A percentile compares a stretch with the other conserved stretches of the same genome.
phyloP scores from a whole-genome alignment of 1,284 basidiomycete species.

The Cystobasidium slooffiae region DNA sequence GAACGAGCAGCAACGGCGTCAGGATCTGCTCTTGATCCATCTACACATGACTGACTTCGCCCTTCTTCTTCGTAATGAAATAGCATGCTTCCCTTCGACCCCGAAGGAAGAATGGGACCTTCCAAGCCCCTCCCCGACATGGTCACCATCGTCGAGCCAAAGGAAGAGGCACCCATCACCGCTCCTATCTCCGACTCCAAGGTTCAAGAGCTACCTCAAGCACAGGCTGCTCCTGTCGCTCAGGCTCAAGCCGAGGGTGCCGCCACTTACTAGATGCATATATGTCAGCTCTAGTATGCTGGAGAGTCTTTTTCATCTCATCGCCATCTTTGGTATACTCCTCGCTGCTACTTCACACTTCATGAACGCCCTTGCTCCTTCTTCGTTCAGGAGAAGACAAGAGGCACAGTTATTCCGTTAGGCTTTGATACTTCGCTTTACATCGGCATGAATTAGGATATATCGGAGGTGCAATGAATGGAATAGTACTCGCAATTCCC shows the following conservation, averaged over 20 bases:
- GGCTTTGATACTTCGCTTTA: neutral
- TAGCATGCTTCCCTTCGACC: slow-evolving; percentile 97
- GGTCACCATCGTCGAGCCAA: slow-evolving; percentile 69
- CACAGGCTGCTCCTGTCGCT: slow-evolving; percentile 36
- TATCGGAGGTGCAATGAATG: neutral
- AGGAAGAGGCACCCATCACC: slow-evolving; percentile 63
- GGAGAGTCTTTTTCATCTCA: neutral
- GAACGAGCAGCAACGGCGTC: no score
- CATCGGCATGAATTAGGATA: neutral
- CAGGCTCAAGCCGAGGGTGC: slow-evolving; percentile 39
- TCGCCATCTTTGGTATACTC: neutral
- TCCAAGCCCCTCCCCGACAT: slow-evolving; percentile 94
- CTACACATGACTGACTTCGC: no score
- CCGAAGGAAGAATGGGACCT: slow-evolving; percentile 84
- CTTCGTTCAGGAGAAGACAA: no score
- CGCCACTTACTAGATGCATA: slow-evolving; percentile 30
- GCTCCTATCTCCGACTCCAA: slow-evolving; percentile 44
- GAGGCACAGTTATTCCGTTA: no score
- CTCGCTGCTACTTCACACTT: neutral
- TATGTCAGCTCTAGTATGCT: slow-evolving; percentile 15
- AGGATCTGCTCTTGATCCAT: no score
- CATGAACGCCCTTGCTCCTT: neutral
- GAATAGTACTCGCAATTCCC: neutral
- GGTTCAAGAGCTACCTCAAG: slow-evolving; percentile 36
- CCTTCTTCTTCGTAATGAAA: slow-evolving; percentile 5